Evolutionary conservation across 495 filamentous ascomycete genomes (phyloP), one percentile per base, ranked within the genome.

Genomic region (Stereocaulon alpinum): DNA sequence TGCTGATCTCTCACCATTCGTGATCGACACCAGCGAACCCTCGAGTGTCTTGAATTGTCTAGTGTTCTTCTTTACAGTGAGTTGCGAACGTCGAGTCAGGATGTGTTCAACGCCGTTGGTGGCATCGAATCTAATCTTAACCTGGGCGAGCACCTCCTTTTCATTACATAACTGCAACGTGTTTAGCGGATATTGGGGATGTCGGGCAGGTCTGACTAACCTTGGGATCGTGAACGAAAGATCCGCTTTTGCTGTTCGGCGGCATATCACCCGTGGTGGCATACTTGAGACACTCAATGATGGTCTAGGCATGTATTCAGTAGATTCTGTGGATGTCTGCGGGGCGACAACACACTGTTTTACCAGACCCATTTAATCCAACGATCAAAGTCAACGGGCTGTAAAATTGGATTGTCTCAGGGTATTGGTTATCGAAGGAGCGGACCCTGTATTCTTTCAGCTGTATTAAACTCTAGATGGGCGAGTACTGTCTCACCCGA

Each of bases 281-380:
- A 86, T 95, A 98, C 69, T 96, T 96, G 65, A 98, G 89, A 68
- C 93, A 96, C 71, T 98, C 93, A 73, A 98, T 97, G 70, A 98
- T 95, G 48, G 94, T 97, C 81, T 86, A 63, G 11, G 52, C 43
- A 42, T 40, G 12, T 34, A 47, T 52, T 58, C 27, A 56, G 41
- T 57, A 50, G 22, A 47, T 20, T 37, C 10, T 9, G 9, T 20
- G 11, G 37, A 59, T 17, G 52, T 41, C 10, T 10, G 29, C 22
- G 14, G 12, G 40, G 24, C 12, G 0, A 30, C 22, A 17, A 65
- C 74, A 22, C 72, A 83, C 81, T 48, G 93, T 98, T 74, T 98
- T 98, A 45, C 94, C 93, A 10, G 91, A 96, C 58, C 93, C 93
- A 77, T 98, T 98, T 66, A 88, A 88, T 45, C 93, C 93, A 55